Percentiles rank a stretch among this genome's conserved stretches.
These are phyloP conservation scores for Pouteria glomerata DNA, from an alignment of 148 eudicot genomes.

Conservation along the genomic window DNA sequence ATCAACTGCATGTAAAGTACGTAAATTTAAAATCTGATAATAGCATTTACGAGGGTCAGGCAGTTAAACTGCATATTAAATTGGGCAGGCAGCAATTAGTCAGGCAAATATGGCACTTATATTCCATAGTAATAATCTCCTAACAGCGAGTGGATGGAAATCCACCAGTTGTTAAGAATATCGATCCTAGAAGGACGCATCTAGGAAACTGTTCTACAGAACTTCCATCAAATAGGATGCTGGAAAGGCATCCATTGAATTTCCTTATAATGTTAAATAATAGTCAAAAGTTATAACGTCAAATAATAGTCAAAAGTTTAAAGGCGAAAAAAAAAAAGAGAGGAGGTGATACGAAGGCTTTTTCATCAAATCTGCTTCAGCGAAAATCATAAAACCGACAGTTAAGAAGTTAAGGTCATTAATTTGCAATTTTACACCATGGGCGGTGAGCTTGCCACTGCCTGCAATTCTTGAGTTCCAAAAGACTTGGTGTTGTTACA, in stretches of 20 bases:
- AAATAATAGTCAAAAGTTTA: no score
- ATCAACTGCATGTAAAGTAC: conserved; percentile 27
- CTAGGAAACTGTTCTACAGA: neutral
- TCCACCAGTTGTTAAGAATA: neutral
- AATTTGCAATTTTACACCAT: neutral
- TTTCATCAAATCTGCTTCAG: neutral
- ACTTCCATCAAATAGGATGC: neutral
- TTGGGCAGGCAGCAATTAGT: neutral
- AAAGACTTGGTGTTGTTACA: neutral
- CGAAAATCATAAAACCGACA: neutral
- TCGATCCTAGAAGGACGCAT: neutral
- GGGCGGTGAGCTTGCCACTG: neutral
- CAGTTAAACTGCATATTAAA: neutral
- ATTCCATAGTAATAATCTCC: neutral
- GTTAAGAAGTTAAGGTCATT: neutral
- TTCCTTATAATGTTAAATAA: neutral
- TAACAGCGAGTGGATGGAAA: neutral
- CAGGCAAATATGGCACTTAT: neutral
- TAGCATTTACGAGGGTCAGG: neutral
- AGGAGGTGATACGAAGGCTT: neutral
- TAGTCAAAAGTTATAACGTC: neutral
- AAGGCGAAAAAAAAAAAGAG: no score
- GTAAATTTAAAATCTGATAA: neutral
- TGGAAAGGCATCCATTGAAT: neutral
- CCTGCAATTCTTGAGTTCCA: neutral